These are phyloP conservation scores for Boletus patriciae DNA, from an alignment of 768 basidiomycete genomes.

Conservation along the genomic window DNA sequence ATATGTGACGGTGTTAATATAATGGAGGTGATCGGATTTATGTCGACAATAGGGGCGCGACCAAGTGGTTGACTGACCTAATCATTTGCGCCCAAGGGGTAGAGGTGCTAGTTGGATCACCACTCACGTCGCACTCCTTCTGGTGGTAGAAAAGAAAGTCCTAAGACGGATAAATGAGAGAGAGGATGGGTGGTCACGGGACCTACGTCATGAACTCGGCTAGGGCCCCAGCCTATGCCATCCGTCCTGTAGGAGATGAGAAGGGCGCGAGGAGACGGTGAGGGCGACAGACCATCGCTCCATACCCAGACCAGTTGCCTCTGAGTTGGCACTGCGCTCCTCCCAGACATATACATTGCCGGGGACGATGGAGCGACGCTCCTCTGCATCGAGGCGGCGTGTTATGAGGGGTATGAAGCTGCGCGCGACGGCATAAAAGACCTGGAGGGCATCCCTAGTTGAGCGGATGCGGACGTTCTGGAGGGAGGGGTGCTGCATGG, in stretches of 20 bases:
- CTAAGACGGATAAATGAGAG: constrained; percentile 27
- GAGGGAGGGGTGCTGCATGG: constrained; percentile 76
- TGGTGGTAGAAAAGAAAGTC: constrained; percentile 60
- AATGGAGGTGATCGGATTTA: constrained; percentile 28
- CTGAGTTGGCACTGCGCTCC: constrained; percentile 81
- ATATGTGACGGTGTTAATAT: constrained; percentile 15
- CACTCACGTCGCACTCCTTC: constrained; percentile 42
- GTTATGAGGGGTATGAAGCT: constrained; percentile 72
- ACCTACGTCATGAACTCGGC: constrained; percentile 57
- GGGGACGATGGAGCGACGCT: constrained; percentile 67
- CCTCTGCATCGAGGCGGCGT: constrained; percentile 79
- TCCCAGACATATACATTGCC: constrained; percentile 90
- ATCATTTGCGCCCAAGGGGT: constrained; percentile 78
- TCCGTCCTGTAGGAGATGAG: constrained; percentile 42
- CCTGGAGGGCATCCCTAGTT: constrained; percentile 75
- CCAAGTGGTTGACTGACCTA: constrained; percentile 46
- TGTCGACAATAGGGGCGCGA: too few species aligned
- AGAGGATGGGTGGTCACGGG: neutral
- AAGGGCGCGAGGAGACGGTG: neutral
- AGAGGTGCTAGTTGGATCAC: constrained; percentile 46
- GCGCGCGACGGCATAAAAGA: constrained; percentile 75
- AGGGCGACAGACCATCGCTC: constrained; percentile 63
- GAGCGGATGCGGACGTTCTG: constrained; percentile 75
- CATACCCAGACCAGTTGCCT: constrained; percentile 80
- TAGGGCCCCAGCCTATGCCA: constrained; percentile 84